These are phyloP conservation scores for Butyriboletus loyo DNA, from an alignment of 768 basidiomycete species.

Conservation along the genomic window DNA sequence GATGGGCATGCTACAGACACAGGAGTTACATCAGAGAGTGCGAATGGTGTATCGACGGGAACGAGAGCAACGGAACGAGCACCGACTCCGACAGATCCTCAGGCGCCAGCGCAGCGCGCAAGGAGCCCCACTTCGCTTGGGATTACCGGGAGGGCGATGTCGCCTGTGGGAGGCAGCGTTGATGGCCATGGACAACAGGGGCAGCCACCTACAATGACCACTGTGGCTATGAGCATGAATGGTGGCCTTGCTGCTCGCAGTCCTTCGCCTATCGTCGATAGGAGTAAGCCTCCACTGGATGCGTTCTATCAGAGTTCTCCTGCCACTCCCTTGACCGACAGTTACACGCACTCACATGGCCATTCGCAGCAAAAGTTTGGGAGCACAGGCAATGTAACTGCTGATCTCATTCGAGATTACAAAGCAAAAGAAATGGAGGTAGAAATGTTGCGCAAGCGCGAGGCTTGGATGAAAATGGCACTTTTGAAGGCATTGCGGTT, in stretches of 20 bases:
- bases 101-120: slow-evolving; percentile 34
- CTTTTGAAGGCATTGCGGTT: slow-evolving; percentile 69
- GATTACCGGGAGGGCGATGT: slow-evolving; percentile 51
- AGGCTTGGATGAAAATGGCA: slow-evolving; percentile 84
- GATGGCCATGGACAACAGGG: slow-evolving; percentile 23
- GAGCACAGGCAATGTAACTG: slow-evolving; percentile 66
- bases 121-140: slow-evolving; percentile 55
- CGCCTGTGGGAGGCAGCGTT: slow-evolving; percentile 44
- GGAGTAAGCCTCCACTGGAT: slow-evolving; percentile 55
- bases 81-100: slow-evolving; percentile 52
- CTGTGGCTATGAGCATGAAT: slow-evolving; percentile 52
- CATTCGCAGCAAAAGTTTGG: slow-evolving; percentile 35
- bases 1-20: slow-evolving; percentile 50
- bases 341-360: slow-evolving; percentile 43
- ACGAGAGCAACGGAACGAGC: slow-evolving; percentile 43
- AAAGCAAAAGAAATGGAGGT: slow-evolving; percentile 82
- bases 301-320: slow-evolving; percentile 51
- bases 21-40: slow-evolving; percentile 41
- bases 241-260: slow-evolving; percentile 47
- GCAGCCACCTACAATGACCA: slow-evolving; percentile 48
- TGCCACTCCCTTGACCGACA: slow-evolving; percentile 48
- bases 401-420: slow-evolving; percentile 75
- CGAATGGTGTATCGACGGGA: slow-evolving; percentile 25
- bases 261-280: slow-evolving; percentile 56
- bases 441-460: slow-evolving; percentile 69